These are phyloP conservation scores for Posidonia australis DNA, from an alignment of 106 monocot genomes.

Conservation along the genomic window DNA sequence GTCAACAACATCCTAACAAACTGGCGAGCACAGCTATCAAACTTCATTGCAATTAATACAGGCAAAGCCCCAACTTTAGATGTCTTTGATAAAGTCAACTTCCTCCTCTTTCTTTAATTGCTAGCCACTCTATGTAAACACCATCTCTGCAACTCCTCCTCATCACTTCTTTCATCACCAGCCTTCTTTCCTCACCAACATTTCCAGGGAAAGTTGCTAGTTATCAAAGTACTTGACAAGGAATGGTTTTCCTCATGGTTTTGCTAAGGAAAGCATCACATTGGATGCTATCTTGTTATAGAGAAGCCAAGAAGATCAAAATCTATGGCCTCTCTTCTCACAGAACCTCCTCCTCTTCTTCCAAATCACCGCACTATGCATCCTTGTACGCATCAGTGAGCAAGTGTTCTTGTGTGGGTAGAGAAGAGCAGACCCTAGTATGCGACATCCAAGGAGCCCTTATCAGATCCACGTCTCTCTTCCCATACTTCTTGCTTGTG, in stretches of 20 bases:
- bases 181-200: no score
- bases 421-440: constrained; percentile 20
- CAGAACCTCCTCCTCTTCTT: neutral
- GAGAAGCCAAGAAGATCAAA: constrained; percentile 26
- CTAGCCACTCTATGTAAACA: no score
- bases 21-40: no score
- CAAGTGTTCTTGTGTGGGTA: constrained; percentile 19
- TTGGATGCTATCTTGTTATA: constrained; percentile 38
- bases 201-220: no score
- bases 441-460: constrained; percentile 45
- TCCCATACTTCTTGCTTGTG: constrained; percentile 84
- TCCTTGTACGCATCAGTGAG: constrained; percentile 4
- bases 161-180: no score
- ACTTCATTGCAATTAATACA: no score
- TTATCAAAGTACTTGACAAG: no score
- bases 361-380: neutral
- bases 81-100: no score
- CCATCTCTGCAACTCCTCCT: no score
- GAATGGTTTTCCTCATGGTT: constrained; percentile 33
- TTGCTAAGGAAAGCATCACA: constrained; percentile 32
- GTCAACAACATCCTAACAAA: no score
- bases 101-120: no score
- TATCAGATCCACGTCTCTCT: constrained; percentile 30
- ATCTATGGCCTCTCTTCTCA: constrained; percentile 11
- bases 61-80: no score